Percentiles rank a stretch among this genome's conserved stretches.
phyloP scores from a whole-genome alignment of 2,329 filamentous ascomycete genomes.

The Mycocentrospora acerina region DNA sequence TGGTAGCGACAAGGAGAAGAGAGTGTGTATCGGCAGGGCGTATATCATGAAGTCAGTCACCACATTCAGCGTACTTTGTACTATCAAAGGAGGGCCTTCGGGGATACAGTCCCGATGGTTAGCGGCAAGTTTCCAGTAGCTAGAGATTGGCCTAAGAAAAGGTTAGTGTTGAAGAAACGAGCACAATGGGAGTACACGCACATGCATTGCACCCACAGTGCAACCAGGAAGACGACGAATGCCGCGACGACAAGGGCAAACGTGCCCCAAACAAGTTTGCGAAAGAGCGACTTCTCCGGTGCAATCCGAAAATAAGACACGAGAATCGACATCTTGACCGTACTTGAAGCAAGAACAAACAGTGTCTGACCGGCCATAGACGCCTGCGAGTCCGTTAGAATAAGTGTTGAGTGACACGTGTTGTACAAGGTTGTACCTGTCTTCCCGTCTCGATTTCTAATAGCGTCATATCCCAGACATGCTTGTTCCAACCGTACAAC shows the following conservation, averaged over 20 bases:
- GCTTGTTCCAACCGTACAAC: conserved; percentile 42
- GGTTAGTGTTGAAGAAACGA: conserved; percentile 17
- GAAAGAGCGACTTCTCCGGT: conserved; percentile 42
- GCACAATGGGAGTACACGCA: conserved; percentile 15
- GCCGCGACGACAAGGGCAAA: conserved; percentile 38
- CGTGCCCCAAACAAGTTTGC: conserved; percentile 40
- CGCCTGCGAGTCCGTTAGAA: conserved; percentile 30
- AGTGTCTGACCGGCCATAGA: conserved; percentile 42
- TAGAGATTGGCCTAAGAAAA: conserved; percentile 43
- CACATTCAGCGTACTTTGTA: conserved; percentile 47
- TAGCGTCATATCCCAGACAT: conserved; percentile 39
- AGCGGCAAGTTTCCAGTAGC: conserved; percentile 48
- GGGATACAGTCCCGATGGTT: conserved; percentile 45
- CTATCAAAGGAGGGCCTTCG: conserved; percentile 48
- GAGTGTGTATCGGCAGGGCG: conserved; percentile 49
- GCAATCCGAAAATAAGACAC: conserved; percentile 44
- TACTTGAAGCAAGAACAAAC: conserved; percentile 42
- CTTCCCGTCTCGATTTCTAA: conserved; percentile 33
- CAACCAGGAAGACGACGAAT: conserved; percentile 38
- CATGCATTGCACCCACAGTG: conserved; percentile 44
- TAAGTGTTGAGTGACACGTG: conserved; percentile 16
- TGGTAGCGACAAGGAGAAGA: conserved; percentile 49
- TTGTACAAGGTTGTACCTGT: conserved; percentile 30
- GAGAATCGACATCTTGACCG: conserved; percentile 42
- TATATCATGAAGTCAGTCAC: conserved; percentile 51